Evolutionary conservation across 306 rosid genomes (phyloP).

Genomic region (Medicago ruthenica): DNA sequence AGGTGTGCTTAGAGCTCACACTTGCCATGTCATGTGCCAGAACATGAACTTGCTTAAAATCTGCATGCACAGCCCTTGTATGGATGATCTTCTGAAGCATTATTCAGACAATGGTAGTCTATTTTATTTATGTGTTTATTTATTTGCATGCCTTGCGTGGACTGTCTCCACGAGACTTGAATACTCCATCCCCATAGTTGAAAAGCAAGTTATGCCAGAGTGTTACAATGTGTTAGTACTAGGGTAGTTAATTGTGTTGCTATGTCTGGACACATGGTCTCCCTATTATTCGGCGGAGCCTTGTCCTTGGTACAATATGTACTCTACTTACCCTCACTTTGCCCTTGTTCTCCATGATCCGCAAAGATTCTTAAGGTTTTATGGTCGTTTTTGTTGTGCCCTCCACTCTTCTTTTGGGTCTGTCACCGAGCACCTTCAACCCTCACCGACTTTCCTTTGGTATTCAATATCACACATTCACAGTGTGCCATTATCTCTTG

Average conservation of each 20-base stretch:
- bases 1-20: constrained; percentile 44
- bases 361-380: neutral
- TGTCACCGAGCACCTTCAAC: neutral
- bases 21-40: constrained; percentile 34
- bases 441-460: neutral
- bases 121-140: neutral
- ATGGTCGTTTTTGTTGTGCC: neutral
- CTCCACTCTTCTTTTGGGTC: neutral
- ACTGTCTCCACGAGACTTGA: constrained; percentile 25
- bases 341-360: neutral
- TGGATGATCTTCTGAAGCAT: constrained; percentile 40
- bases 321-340: neutral
- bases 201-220: constrained; percentile 33
- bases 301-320: neutral
- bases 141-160: constrained; percentile 13
- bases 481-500: neutral
- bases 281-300: neutral
- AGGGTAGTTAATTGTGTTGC: neutral
- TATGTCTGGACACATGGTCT: neutral
- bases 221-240: constrained; percentile 24
- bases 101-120: constrained; percentile 30
- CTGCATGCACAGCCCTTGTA: constrained; percentile 30
- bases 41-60: constrained; percentile 38
- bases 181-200: constrained; percentile 35
- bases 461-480: neutral